Evolutionary conservation across 2,329 filamentous ascomycete genomes (phyloP).

Genomic region (Rutstroemia sp.): DNA sequence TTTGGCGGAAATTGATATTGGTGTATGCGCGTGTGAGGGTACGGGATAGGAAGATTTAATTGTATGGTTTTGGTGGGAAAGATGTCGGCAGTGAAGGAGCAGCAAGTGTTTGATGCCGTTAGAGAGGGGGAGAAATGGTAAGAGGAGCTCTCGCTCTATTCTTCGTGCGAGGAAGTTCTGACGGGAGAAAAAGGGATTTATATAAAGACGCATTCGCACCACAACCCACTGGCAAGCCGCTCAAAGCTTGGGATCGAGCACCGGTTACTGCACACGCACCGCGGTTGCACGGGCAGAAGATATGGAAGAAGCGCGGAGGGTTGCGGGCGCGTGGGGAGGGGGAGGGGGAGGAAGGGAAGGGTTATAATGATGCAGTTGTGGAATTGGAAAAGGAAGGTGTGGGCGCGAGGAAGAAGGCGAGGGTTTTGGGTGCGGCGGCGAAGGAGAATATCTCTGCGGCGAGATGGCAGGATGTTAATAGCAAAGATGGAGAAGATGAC

Average conservation of each 20-base stretch:
- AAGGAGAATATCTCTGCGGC: conserved; percentile 30
- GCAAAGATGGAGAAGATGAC: not conserved
- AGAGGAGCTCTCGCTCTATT: conserved; percentile 11
- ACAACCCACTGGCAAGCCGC: conserved; percentile 11
- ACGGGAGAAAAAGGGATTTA: conserved; percentile 18
- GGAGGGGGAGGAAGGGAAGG: conserved; percentile 6
- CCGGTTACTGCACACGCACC: conserved; percentile 26
- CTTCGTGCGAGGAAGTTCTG: not conserved
- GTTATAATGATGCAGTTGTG: conserved; percentile 15
- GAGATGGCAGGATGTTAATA: conserved; percentile 23
- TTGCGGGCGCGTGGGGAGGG: not conserved
- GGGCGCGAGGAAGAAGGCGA: conserved; percentile 31
- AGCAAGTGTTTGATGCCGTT: not conserved
- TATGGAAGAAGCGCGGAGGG: conserved; percentile 26
- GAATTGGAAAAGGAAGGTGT: conserved; percentile 32
- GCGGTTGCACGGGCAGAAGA: conserved; percentile 27
- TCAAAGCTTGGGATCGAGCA: conserved; percentile 27
- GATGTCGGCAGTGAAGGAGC: not conserved
- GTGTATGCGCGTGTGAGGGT: no score
- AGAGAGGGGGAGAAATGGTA: conserved; percentile 7
- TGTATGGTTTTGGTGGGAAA: not conserved
- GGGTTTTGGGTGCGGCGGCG: conserved; percentile 19
- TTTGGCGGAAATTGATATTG: no score
- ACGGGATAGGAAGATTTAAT: no score
- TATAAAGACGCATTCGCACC: conserved; percentile 26